Conservation (phyloP, 805 yeast genomes). For the Metschnikowia cerradonensis region DNA sequence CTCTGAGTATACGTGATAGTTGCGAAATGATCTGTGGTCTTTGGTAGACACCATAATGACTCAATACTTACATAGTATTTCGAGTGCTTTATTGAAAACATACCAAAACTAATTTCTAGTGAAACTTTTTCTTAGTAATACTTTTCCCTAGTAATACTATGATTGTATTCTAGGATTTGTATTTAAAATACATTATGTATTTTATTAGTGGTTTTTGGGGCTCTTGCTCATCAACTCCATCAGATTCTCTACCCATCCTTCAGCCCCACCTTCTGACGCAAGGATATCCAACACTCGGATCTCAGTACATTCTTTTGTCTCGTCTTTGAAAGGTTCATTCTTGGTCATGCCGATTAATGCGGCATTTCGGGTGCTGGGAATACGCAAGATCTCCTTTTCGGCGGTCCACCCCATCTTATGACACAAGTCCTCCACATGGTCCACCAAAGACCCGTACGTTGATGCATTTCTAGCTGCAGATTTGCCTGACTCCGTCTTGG, state of each 20-base stretch:
- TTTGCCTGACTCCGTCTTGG: not conserved
- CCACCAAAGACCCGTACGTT: slow-evolving; percentile 81
- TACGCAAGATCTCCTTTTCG: slow-evolving; percentile 81
- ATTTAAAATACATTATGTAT: not conserved
- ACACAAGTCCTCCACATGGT: slow-evolving; percentile 73
- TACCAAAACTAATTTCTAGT: too few relatives aligned
- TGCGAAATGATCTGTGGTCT: not conserved
- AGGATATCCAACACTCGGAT: slow-evolving; percentile 55
- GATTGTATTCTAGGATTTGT: not conserved
- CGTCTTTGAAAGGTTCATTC: slow-evolving; percentile 21
- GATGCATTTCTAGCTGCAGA: slow-evolving; percentile 36
- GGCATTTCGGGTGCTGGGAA: slow-evolving; percentile 91
- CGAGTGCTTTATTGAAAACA: too few relatives aligned
- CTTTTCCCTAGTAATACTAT: not conserved
- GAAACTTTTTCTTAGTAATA: not conserved
- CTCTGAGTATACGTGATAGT: not conserved
- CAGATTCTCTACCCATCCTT: slow-evolving; percentile 82
- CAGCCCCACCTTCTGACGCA: slow-evolving; percentile 81
- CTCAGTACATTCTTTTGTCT: slow-evolving; percentile 30
- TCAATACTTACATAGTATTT: too few relatives aligned
- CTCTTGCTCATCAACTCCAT: slow-evolving; percentile 64
- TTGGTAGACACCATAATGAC: too few relatives aligned
- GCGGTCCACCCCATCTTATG: slow-evolving; percentile 74
- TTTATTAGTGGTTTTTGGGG: slow-evolving; percentile 64
- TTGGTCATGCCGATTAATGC: slow-evolving; percentile 70